Base-by-base conservation (phyloP, 176 grass and related monocot species). In the Oryza meridionalis region DNA sequence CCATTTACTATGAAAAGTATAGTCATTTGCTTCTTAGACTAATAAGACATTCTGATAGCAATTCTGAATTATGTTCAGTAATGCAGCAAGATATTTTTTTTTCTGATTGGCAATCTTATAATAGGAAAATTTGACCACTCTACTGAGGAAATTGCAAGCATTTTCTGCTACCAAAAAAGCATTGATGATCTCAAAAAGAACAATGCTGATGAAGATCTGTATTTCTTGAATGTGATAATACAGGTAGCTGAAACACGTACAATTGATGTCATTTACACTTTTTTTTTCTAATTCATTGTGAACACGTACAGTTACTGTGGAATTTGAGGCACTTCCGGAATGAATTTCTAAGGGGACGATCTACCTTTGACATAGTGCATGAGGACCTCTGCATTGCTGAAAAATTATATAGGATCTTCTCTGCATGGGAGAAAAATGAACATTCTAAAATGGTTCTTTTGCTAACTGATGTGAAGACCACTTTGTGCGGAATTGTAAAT, bases 221-320 rank as follows among this genome's bases (percentile, higher is more conserved):
- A 24, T 24, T 62, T 62, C n/a, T 24, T 62, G 58, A 62, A 62
- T 62, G n/a, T 62, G 58, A 62, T 24, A 62, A 62, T 62, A 24
- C n/a, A 62, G 58, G 58, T 62, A 62, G 58, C 58, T 24, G n/a
- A 62, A 62, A n/a, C n/a, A n/a, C n/a, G n/a, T n/a, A n/a, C n/a
- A n/a, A n/a, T n/a, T n/a, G n/a, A n/a, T n/a, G n/a, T n/a, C n/a
- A n/a, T n/a, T n/a, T n/a, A n/a, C n/a, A n/a, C n/a, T n/a, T n/a
- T 62, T 62, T n/a, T 62, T 62, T 62, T 11, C 58, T 62, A 62
- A 62, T 22, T 24, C 22, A 9, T 22, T 62, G 2, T 62, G 24
- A 58, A 58, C n/a, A 3, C 9, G 58, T 62, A 3, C 58, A 62
- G 58, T 62, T 24, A 62, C n/a, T 62, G n/a, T 62, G n/a, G 58